phyloP scores from a whole-genome alignment of 257 asterid species.

The Rubia yunnanensis region DNA sequence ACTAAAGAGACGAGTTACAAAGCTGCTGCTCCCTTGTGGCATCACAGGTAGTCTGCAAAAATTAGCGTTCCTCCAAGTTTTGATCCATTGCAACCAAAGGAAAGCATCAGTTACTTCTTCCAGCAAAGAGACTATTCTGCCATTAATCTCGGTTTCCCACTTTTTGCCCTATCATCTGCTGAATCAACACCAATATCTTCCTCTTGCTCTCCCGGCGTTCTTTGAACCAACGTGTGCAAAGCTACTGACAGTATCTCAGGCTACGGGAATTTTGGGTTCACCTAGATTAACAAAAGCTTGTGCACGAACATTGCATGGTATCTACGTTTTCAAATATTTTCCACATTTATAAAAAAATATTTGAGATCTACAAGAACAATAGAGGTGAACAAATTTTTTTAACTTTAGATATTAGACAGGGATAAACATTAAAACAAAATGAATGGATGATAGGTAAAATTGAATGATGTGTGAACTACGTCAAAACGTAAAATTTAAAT shows the following conservation, averaged over 20 bases:
- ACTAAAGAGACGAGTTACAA: not conserved
- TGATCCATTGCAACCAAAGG: not conserved
- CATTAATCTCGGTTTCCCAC: not conserved
- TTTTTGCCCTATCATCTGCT: not conserved
- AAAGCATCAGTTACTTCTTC: not conserved
- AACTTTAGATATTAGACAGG: too few relatives aligned
- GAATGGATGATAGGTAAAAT: too few relatives aligned
- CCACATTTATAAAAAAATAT: too few relatives aligned
- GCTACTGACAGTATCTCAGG: constrained; percentile 28
- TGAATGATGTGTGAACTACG: too few relatives aligned
- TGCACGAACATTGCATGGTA: too few relatives aligned
- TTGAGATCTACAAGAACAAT: too few relatives aligned
- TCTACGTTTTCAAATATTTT: too few relatives aligned
- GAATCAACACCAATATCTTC: not conserved
- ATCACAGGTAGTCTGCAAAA: not conserved
- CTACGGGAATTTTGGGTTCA: constrained; percentile 87
- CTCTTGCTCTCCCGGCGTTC: not conserved
- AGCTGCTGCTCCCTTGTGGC: not conserved
- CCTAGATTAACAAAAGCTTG: constrained; percentile 92
- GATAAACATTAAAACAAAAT: too few relatives aligned
- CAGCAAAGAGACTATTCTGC: not conserved
- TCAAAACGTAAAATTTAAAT: too few relatives aligned
- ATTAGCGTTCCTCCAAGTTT: not conserved
- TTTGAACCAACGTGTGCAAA: not conserved
- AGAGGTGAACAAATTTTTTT: too few relatives aligned